These are phyloP conservation scores for Populus deltoides DNA, from an alignment of 345 rosid genomes.

Conservation along the genomic window DNA sequence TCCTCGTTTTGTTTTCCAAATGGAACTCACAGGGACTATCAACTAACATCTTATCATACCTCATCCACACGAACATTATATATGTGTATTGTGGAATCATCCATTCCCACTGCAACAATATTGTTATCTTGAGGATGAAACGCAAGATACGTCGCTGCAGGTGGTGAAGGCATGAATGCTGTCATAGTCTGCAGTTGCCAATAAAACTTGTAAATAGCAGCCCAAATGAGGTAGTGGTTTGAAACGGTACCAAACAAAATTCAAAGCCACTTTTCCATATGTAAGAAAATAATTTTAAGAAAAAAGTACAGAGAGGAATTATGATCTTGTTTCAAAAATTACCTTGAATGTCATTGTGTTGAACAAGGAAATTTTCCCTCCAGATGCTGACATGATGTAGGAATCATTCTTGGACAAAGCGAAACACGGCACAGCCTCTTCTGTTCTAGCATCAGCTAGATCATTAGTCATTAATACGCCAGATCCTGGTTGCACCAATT, in stretches of 20 bases:
- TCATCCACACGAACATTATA: constrained; percentile 37
- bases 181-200: constrained; percentile 35
- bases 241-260: neutral
- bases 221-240: neutral
- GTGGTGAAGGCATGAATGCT: constrained; percentile 41
- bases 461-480: constrained; percentile 42
- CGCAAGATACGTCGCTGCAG: constrained; percentile 49
- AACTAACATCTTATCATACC: constrained; percentile 24
- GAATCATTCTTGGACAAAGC: constrained; percentile 46
- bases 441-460: constrained; percentile 15
- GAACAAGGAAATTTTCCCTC: constrained; percentile 43
- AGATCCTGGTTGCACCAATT: constrained; percentile 21
- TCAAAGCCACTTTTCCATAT: neutral
- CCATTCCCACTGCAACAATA: constrained; percentile 46
- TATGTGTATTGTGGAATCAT: constrained; percentile 39
- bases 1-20: neutral
- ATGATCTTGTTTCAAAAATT: neutral
- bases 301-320: neutral
- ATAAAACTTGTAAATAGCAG: constrained; percentile 3
- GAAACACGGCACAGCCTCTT: constrained; percentile 31
- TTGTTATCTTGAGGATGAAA: constrained; percentile 54
- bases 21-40: neutral
- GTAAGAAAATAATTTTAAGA: neutral
- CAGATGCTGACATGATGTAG: constrained; percentile 42
- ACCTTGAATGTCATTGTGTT: constrained; percentile 43